A percentile compares a stretch with the other conserved stretches of the same genome.
phyloP scores from a whole-genome alignment of 129 eudicot species.

The Flaveria brownii region DNA sequence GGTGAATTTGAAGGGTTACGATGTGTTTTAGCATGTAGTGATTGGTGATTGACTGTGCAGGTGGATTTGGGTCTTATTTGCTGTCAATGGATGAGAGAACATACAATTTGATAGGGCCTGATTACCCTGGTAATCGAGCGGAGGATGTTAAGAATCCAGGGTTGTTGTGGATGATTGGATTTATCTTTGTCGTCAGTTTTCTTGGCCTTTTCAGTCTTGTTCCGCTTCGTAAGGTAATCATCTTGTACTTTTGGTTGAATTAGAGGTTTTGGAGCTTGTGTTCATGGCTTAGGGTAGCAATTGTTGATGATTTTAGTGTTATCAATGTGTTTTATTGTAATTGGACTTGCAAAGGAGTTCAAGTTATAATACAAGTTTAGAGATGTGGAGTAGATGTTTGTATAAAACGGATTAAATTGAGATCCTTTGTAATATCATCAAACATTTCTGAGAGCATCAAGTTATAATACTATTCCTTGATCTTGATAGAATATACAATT shows the following conservation, averaged over 20 bases:
- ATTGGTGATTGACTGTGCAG: slow-evolving; percentile 37
- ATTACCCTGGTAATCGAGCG: slow-evolving; percentile 91
- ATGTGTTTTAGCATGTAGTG: neutral
- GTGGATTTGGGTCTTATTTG: slow-evolving; percentile 90
- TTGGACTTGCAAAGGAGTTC: neutral
- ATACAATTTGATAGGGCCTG: slow-evolving; percentile 73
- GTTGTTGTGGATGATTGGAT: slow-evolving; percentile 91
- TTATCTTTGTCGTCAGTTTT: slow-evolving; percentile 84
- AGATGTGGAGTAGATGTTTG: neutral
- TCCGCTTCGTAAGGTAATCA: slow-evolving; percentile 83
- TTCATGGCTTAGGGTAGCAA: neutral
- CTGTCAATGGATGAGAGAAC: slow-evolving; percentile 87
- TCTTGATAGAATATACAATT: too few species aligned
- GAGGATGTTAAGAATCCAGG: slow-evolving; percentile 97
- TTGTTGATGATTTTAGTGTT: slow-evolving; percentile 1
- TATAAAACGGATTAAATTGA: neutral
- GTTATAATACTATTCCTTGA: too few species aligned
- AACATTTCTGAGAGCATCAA: too few species aligned
- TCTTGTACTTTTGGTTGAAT: neutral
- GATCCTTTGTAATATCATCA: too few species aligned
- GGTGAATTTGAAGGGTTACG: too few species aligned
- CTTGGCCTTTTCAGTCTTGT: slow-evolving; percentile 94
- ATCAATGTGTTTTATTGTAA: neutral
- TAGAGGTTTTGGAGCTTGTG: neutral
- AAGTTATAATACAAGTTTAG: neutral